Conservation (phyloP, 2,329 filamentous ascomycete species). For the Cladosporium sp. region DNA sequence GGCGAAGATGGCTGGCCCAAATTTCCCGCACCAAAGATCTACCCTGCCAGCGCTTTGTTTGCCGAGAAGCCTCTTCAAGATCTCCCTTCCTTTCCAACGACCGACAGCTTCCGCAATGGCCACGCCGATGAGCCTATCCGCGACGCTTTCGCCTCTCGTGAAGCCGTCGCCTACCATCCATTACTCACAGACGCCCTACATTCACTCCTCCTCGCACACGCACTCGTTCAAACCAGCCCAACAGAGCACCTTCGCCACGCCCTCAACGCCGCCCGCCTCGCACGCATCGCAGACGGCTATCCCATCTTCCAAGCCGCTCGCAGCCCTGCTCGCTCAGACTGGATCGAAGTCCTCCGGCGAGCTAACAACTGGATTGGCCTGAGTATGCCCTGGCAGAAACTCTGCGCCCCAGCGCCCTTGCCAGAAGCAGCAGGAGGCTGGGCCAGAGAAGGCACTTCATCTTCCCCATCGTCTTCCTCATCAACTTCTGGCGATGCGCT, state of each 20-base stretch:
- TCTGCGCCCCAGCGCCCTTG: conserved; percentile 53
- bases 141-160: conserved; percentile 42
- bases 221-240: conserved; percentile 71
- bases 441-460: conserved; percentile 24
- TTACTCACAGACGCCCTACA: conserved; percentile 75
- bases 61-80: conserved; percentile 61
- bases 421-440: conserved; percentile 34
- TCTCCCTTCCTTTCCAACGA: conserved; percentile 63
- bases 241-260: conserved; percentile 77
- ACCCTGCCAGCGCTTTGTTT: conserved; percentile 65
- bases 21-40: conserved; percentile 48
- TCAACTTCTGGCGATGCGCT: too few relatives aligned
- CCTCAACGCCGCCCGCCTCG: conserved; percentile 73
- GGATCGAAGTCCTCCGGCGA: conserved; percentile 69
- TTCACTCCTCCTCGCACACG: conserved; percentile 71
- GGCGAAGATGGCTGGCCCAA: conserved; percentile 40
- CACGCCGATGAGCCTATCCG: conserved; percentile 25
- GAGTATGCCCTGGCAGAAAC: conserved; percentile 61
- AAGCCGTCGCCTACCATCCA: conserved; percentile 75
- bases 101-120: conserved; percentile 25
- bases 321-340: conserved; percentile 70
- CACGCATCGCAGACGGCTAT: conserved; percentile 71
- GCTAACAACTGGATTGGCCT: conserved; percentile 68
- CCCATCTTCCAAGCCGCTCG: conserved; percentile 72
- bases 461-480: background rate